A percentile compares a stretch with the other conserved stretches of the same genome.
Evolutionary conservation across 2,329 filamentous ascomycete genomes (phyloP).

Genomic region (Meredithiella fracta): DNA sequence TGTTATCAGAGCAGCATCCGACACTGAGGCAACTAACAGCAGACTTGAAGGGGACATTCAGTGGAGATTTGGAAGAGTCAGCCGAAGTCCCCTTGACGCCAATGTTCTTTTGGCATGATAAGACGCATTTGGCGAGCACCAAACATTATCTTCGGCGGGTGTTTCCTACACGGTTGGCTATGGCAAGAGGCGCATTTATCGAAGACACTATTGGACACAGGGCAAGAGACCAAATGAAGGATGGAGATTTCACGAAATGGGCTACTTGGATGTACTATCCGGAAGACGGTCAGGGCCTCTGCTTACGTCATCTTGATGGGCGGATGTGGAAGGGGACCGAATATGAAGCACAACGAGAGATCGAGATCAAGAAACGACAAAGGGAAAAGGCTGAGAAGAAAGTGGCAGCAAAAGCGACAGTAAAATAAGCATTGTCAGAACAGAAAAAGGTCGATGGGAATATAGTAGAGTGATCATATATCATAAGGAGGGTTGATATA

Average conservation of each 20-base stretch:
- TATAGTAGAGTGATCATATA: not conserved
- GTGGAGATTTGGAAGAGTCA: not conserved
- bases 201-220: constrained; percentile 39
- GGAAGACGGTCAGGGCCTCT: constrained; percentile 27
- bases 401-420: not conserved
- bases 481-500: not conserved
- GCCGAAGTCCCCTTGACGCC: constrained; percentile 31
- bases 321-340: constrained; percentile 30
- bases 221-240: constrained; percentile 40
- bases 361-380: constrained; percentile 1
- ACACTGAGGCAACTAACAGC: constrained; percentile 27
- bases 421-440: too few relatives aligned
- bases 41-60: constrained; percentile 22
- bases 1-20: constrained; percentile 28
- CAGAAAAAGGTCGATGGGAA: not conserved
- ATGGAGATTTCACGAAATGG: constrained; percentile 34
- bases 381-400: constrained; percentile 3
- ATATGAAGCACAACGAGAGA: constrained; percentile 1
- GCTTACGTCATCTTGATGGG: constrained; percentile 34
- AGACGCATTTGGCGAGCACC: constrained; percentile 34
- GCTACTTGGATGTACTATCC: constrained; percentile 41
- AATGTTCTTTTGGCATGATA: constrained; percentile 43
- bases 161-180: constrained; percentile 33
- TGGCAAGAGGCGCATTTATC: constrained; percentile 37
- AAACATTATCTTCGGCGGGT: constrained; percentile 33